These are phyloP conservation scores for Macrolepiota fuliginosa DNA, from an alignment of 768 basidiomycete species.

Conservation along the genomic window DNA sequence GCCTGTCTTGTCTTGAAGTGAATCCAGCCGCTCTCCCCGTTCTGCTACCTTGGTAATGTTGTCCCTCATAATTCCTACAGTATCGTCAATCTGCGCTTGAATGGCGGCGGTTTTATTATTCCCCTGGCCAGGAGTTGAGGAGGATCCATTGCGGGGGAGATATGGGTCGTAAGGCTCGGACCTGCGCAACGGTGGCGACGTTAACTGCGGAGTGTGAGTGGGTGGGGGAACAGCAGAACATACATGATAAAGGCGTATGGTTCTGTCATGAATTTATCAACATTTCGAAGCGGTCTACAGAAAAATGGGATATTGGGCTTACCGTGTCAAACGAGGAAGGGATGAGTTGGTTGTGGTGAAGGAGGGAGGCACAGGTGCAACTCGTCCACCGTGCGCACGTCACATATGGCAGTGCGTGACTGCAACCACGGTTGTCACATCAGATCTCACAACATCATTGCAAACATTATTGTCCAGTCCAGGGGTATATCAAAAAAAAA, in stretches of 20 bases:
- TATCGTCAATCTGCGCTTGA: conserved; percentile 96
- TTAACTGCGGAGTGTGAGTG: conserved; percentile 5
- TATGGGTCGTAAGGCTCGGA: conserved; percentile 99
- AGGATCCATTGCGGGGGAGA: conserved; percentile 79
- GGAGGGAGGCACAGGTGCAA: conserved; percentile 2
- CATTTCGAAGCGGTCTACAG: not conserved
- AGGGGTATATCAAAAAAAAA: not conserved
- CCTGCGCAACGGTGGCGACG: conserved; percentile 42
- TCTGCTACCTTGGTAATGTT: conserved; percentile 97
- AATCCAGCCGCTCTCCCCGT: conserved; percentile 90
- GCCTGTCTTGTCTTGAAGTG: conserved; percentile 98
- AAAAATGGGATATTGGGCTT: conserved; percentile 12
- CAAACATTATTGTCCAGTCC: too few species aligned
- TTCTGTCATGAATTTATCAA: conserved; percentile 20
- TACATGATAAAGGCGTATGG: conserved; percentile 36
- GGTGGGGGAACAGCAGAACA: conserved; percentile 17
- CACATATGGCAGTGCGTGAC: conserved; percentile 5
- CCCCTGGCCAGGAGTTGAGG: conserved; percentile 46
- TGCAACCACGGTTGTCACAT: not conserved
- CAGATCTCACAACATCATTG: not conserved
- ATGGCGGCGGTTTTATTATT: conserved; percentile 92
- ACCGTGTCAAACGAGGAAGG: conserved; percentile 40
- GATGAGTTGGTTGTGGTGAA: conserved; percentile 19
- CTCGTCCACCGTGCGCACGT: conserved; percentile 7
- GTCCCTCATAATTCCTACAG: conserved; percentile 96